A percentile compares a stretch with the other conserved stretches of the same genome.
Conservation (phyloP, 805 yeast species). For the Candida alai region DNA sequence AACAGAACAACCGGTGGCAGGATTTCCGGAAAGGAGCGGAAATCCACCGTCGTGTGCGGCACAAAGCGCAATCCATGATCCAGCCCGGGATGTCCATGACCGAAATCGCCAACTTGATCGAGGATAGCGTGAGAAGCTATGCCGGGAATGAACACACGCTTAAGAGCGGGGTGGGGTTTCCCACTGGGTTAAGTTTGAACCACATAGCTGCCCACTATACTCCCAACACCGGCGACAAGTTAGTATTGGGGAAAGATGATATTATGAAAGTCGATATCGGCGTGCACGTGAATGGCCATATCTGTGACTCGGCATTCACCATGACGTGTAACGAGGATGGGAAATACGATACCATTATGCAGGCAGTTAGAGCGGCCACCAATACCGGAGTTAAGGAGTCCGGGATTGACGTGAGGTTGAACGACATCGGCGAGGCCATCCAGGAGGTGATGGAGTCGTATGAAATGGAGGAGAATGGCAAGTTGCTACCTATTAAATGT, state of each 20-base stretch:
- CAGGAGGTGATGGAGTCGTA: constrained; percentile 97
- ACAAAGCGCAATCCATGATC: constrained; percentile 66
- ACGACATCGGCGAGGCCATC: constrained; percentile 93
- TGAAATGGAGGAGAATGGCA: constrained; percentile 88
- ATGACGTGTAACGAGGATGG: constrained; percentile 66
- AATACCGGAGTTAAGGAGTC: constrained; percentile 89
- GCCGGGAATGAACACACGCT: constrained; percentile 62
- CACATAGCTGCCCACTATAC: constrained; percentile 98
- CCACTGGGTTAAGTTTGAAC: constrained; percentile 93
- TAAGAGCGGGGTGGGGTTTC: constrained; percentile 91
- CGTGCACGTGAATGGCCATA: constrained; percentile 91
- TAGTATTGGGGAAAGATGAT: constrained; percentile 77
- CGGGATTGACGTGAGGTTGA: constrained; percentile 91
- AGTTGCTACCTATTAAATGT: constrained; percentile 77
- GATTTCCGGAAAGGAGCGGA: constrained; percentile 96
- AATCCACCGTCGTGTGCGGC: constrained; percentile 87
- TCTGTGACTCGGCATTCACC: constrained; percentile 94
- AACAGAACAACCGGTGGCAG: constrained; percentile 61
- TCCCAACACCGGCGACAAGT: constrained; percentile 91
- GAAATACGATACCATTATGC: constrained; percentile 72
- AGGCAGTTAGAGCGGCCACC: constrained; percentile 90
- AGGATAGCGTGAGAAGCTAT: constrained; percentile 73
- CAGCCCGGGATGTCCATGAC: constrained; percentile 91
- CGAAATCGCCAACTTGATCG: constrained; percentile 86
- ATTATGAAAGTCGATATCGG: constrained; percentile 97